Base-by-base conservation (phyloP, 176 grass and related monocot genomes). In the Poa annua region DNA sequence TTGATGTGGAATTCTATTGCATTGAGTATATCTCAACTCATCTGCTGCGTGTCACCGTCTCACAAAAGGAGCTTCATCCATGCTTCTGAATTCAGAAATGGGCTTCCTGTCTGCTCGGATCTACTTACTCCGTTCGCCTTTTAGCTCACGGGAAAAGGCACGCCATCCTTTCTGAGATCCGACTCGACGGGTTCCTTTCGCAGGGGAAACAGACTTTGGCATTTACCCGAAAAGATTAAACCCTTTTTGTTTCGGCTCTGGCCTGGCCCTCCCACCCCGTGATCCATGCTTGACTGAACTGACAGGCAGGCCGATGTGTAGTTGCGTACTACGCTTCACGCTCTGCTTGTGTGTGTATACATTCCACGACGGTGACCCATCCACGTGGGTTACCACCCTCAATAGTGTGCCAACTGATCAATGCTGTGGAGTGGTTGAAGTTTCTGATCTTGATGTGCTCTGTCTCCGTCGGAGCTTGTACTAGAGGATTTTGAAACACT, bases 281-380 rank as follows among this genome's bases (percentile, higher is more conserved):
- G 79, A 83, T 86, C 8, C 88, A 69, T 86, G 79, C 66, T 82
- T 86, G 51, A 77, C 64, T 66, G 1, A 29, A 29, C 29, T 10
- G 21, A 22, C 77, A 73, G 65, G 35, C 42, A 73, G 65, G 35
- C 42, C 14, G 45, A 42, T 20, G 35, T 34, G 55, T n/a, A n/a
- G n/a, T n/a, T n/a, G n/a, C 9, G 39, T 41, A 41, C 7, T 86
- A 47, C 48, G 11, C 65, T 82, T 77, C 25, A 62, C 48, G 10
- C 15, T 16, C 24, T 62, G 59, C 24, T 0, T 57, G 2, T 57
- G 22, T 54, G 39, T 68, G 21, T 14, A 41, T 85, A 24, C 53
- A 72, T 48, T 48, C 47, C 47, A 48, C 47, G 63, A 48, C 11
- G 63, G 57, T 85, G 53, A 64, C 55, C 51, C 45, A n/a, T 82